phyloP scores from a whole-genome alignment of 139 green algal species.

The Parachlorella kessleri region DNA sequence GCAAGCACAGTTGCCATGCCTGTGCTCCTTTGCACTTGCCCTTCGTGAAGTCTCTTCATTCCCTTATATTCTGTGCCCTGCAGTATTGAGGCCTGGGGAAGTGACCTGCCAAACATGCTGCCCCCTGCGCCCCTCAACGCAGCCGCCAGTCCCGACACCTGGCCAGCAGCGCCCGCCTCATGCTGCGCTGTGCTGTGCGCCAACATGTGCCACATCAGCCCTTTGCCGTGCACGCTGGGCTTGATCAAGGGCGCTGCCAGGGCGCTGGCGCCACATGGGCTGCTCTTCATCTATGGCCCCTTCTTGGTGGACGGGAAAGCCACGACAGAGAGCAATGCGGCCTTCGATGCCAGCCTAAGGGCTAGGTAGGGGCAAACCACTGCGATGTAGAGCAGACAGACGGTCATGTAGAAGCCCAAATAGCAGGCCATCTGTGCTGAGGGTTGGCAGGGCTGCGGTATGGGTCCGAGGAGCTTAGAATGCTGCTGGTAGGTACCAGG shows the following conservation, averaged over 20 bases:
- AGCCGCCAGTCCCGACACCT: conserved; percentile 1
- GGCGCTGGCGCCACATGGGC: conserved; percentile 7
- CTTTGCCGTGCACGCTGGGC: conserved; percentile 46
- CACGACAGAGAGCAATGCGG: conserved; percentile 51
- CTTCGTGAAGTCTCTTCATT: background rate
- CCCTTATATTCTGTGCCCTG: background rate
- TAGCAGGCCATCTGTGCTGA: too few relatives aligned
- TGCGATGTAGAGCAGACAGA: too few relatives aligned
- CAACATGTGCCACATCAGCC: conserved; percentile 67
- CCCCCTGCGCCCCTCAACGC: conserved; percentile 43
- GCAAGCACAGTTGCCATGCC: background rate
- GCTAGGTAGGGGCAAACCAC: too few relatives aligned
- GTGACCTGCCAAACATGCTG: conserved; percentile 25
- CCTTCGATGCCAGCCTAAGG: conserved; percentile 54
- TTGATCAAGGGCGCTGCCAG: conserved; percentile 47
- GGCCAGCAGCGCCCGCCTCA: conserved; percentile 1
- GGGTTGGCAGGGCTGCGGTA: too few relatives aligned
- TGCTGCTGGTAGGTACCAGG: too few relatives aligned
- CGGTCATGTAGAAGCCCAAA: too few relatives aligned
- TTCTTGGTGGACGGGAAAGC: conserved; percentile 42
- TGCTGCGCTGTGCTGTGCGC: conserved; percentile 34
- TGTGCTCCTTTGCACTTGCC: background rate
- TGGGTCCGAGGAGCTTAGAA: too few relatives aligned
- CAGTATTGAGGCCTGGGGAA: conserved; percentile 32
- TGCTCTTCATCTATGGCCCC: conserved; percentile 59